These are phyloP conservation scores for Diaporthe sp. DNA, from an alignment of 2,329 filamentous ascomycete genomes.

Conservation along the genomic window DNA sequence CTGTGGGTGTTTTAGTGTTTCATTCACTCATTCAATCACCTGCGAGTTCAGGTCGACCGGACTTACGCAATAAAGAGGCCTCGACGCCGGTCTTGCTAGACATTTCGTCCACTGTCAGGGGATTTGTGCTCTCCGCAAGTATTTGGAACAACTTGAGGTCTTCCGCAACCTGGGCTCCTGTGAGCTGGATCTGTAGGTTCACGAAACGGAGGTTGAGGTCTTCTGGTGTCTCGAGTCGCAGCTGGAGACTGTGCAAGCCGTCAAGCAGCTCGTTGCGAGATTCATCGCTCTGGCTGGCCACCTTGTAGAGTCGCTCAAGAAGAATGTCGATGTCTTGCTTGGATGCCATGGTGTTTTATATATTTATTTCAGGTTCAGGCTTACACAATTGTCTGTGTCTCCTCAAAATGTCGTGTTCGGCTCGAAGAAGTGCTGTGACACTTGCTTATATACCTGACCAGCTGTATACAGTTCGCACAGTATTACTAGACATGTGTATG, in stretches of 20 bases:
- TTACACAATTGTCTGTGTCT: not conserved
- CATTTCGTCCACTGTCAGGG: not conserved
- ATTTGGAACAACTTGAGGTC: constrained; percentile 10
- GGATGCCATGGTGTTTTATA: not conserved
- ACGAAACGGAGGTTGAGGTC: constrained; percentile 32
- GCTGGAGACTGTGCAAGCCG: constrained; percentile 34
- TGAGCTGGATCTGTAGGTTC: constrained; percentile 14
- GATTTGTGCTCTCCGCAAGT: not conserved
- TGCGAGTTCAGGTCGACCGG: not conserved
- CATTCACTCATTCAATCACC: not conserved
- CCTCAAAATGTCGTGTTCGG: not conserved
- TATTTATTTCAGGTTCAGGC: fast-evolving
- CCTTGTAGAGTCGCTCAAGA: not conserved
- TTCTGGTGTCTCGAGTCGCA: constrained; percentile 37
- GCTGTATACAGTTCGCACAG: not conserved
- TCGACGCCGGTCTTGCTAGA: not conserved
- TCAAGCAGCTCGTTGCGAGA: constrained; percentile 33
- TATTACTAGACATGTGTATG: not conserved
- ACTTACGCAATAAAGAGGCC: not conserved
- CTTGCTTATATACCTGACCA: not conserved
- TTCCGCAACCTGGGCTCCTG: not conserved
- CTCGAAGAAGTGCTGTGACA: not conserved
- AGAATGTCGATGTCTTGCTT: not conserved
- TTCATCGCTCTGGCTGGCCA: not conserved
- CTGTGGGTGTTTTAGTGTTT: not conserved